phyloP scores from a whole-genome alignment of 768 basidiomycete species.

The Cyclocybe cylindracea region DNA sequence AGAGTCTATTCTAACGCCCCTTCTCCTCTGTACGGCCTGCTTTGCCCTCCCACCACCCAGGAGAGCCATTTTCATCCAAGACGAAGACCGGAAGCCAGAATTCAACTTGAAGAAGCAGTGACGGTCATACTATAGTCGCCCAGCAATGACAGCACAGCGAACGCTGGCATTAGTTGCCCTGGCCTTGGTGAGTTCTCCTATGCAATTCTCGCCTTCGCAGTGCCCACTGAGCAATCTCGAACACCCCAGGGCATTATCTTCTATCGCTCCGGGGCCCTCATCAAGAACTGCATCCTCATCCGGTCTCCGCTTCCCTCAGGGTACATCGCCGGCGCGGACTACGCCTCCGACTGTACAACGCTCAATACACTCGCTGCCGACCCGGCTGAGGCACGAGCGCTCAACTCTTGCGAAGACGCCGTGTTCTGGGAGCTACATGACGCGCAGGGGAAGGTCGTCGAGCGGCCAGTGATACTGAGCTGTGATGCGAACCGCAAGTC shows the following conservation, averaged over 20 bases:
- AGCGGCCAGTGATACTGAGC: constrained; percentile 46
- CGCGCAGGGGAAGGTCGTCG: constrained; percentile 32
- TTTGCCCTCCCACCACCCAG: too few species aligned
- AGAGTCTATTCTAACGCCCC: too few species aligned
- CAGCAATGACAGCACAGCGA: too few species aligned
- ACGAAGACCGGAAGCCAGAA: too few species aligned
- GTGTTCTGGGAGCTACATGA: constrained; percentile 63
- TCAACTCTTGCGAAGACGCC: constrained; percentile 66
- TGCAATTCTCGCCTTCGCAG: too few species aligned
- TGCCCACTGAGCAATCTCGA: too few species aligned
- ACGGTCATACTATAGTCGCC: too few species aligned
- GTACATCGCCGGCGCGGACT: constrained; percentile 54
- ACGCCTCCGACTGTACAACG: constrained; percentile 43
- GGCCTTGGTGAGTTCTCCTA: background rate
- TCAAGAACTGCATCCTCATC: constrained; percentile 41
- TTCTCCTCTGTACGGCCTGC: too few species aligned
- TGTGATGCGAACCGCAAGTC: constrained; percentile 57
- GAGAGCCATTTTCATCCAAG: too few species aligned
- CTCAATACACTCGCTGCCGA: constrained; percentile 25
- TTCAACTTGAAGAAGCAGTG: too few species aligned
- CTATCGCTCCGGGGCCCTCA: constrained; percentile 45
- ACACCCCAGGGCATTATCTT: constrained; percentile 39
- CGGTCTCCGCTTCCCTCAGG: constrained; percentile 46
- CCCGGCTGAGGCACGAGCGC: constrained; percentile 14
- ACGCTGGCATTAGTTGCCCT: background rate